These are phyloP conservation scores for Oryza coarctata DNA, from an alignment of 176 grass and related monocot genomes.

Conservation along the genomic window DNA sequence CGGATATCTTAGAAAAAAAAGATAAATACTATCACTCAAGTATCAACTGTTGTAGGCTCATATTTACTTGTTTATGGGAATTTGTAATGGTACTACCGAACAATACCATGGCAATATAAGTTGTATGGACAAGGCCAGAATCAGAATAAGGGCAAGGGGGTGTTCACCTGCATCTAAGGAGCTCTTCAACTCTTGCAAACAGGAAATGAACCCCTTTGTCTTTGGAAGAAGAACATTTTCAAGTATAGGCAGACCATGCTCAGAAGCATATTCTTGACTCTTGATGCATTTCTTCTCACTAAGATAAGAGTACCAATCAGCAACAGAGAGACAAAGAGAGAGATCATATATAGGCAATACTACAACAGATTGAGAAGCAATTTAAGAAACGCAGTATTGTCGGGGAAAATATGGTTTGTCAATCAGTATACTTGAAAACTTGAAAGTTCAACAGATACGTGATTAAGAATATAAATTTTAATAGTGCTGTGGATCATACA, in stretches of 20 bases:
- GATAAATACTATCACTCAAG: background rate
- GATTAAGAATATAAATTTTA: conserved; percentile 8
- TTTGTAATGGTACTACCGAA: background rate
- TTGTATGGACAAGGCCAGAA: background rate
- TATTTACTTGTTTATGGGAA: conserved; percentile 13
- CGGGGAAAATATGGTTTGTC: background rate
- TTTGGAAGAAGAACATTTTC: conserved; percentile 85
- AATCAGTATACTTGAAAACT: background rate
- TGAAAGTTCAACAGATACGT: background rate
- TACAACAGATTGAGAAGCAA: conserved; percentile 26
- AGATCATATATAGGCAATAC: background rate
- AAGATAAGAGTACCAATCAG: conserved; percentile 45
- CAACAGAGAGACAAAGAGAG: background rate
- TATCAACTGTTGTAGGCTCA: background rate
- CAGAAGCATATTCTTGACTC: conserved; percentile 70
- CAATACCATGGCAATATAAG: background rate
- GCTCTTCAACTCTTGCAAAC: conserved; percentile 65
- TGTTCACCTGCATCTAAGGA: conserved; percentile 58
- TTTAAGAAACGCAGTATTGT: background rate
- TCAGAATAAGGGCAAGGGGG: background rate
- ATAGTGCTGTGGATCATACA: background rate
- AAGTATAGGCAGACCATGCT: conserved; percentile 75
- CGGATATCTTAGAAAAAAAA: background rate
- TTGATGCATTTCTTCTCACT: conserved; percentile 86
- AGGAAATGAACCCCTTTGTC: conserved; percentile 74